Percentiles rank a stretch among this genome's conserved stretches.
Conservation (phyloP, 106 monocot species). For the Dendrobium chrysotoxum region DNA sequence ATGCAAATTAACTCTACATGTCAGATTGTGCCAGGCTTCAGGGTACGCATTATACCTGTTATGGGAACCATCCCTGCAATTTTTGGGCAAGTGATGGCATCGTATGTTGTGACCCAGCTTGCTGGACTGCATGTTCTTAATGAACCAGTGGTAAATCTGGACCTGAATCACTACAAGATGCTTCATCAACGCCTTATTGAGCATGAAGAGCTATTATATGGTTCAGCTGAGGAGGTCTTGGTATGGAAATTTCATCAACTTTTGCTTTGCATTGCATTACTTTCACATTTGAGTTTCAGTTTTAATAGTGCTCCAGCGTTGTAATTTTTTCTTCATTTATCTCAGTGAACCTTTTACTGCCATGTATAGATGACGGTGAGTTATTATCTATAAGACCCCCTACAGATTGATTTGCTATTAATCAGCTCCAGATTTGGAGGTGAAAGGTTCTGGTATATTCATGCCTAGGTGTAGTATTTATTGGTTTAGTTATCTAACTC, state of each 20-base stretch:
- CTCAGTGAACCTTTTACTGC: not conserved
- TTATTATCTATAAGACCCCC: not conserved
- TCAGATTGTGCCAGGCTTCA: slow-evolving; percentile 98
- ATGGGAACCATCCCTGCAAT: slow-evolving; percentile 97
- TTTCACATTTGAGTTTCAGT: not conserved
- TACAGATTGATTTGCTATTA: not conserved
- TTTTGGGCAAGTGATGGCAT: slow-evolving; percentile 98
- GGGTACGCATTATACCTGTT: slow-evolving; percentile 94
- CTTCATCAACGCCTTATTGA: slow-evolving; percentile 92
- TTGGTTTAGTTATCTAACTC: not conserved
- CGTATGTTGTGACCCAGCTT: slow-evolving; percentile 68
- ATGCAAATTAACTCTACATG: slow-evolving; percentile 17
- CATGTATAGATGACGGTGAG: not conserved
- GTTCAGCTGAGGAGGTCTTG: slow-evolving; percentile 73
- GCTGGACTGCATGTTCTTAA: slow-evolving; percentile 54
- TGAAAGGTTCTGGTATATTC: not conserved
- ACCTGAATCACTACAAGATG: slow-evolving; percentile 87
- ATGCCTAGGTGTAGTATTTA: not conserved
- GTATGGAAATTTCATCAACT: slow-evolving; percentile 29
- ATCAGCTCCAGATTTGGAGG: not conserved
- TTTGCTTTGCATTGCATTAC: not conserved
- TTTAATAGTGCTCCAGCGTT: not conserved
- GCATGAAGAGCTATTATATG: slow-evolving; percentile 94
- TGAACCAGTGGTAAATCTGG: slow-evolving; percentile 92
- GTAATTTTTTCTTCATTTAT: not conserved